phyloP scores from a whole-genome alignment of 208 protist genomes.

The Naegleria lovaniensis region DNA sequence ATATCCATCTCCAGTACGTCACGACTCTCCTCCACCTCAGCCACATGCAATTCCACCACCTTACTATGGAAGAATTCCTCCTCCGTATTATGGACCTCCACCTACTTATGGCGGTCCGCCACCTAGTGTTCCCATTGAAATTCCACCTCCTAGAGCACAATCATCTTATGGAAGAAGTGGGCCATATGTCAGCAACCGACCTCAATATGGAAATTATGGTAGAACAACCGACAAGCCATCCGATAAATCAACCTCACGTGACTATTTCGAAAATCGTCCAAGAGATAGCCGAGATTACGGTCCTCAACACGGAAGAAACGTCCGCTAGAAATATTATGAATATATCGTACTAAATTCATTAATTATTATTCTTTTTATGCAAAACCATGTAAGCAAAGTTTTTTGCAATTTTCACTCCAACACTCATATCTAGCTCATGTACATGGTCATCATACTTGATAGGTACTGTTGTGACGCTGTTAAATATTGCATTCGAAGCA shows the following conservation, averaged over 20 bases:
- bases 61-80: neutral
- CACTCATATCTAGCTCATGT: neutral
- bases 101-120: neutral
- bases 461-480: neutral
- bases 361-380: neutral
- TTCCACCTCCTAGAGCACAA: neutral
- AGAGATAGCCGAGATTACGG: neutral
- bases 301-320: neutral
- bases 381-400: neutral
- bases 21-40: neutral
- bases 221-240: neutral
- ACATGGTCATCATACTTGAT: neutral
- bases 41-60: neutral
- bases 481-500: neutral
- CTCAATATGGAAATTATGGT: neutral
- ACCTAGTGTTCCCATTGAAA: neutral
- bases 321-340: no score
- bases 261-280: neutral
- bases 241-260: neutral
- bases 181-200: neutral
- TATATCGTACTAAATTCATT: no score
- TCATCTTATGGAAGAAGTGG: neutral
- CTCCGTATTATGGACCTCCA: neutral
- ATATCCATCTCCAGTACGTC: neutral
- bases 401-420: neutral